These are phyloP conservation scores for Lumnitzera racemosa DNA, from an alignment of 345 rosid genomes.

Conservation along the genomic window DNA sequence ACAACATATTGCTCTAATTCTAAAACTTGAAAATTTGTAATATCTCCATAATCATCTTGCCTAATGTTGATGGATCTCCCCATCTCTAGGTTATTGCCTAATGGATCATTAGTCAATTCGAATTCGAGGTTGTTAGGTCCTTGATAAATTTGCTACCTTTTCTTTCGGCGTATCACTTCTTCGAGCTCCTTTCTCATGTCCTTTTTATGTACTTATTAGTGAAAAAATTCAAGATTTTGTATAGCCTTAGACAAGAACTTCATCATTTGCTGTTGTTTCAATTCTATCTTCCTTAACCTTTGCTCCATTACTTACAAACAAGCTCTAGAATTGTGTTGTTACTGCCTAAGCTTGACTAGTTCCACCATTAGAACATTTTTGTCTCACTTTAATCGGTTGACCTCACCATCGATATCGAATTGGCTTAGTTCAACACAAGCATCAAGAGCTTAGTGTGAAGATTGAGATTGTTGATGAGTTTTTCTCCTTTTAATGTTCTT, in stretches of 20 bases:
- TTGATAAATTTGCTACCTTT: constrained; percentile 34
- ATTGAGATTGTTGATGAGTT: constrained; percentile 26
- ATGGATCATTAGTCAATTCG: constrained; percentile 7
- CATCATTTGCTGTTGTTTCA: constrained; percentile 84
- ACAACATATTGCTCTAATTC: constrained; percentile 63
- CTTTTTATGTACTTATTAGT: constrained; percentile 42
- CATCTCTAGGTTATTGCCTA: constrained; percentile 8
- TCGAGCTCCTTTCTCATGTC: constrained; percentile 45
- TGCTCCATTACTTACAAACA: constrained; percentile 55
- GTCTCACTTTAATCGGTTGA: constrained; percentile 51
- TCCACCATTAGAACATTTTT: constrained; percentile 54
- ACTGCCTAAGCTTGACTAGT: constrained; percentile 57
- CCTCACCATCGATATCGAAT: constrained; percentile 36
- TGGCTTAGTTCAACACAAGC: constrained; percentile 50
- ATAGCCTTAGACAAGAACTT: constrained; percentile 63
- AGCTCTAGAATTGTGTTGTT: constrained; percentile 54
- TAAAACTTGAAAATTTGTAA: constrained; percentile 27
- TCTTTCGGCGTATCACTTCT: constrained; percentile 42
- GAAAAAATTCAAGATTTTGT: constrained; percentile 55
- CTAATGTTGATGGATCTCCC: constrained; percentile 33
- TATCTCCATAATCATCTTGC: constrained; percentile 27
- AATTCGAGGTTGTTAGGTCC: constrained; percentile 13
- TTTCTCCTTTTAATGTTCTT: constrained; percentile 67
- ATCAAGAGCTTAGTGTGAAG: constrained; percentile 28
- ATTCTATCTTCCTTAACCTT: constrained; percentile 53